These are phyloP conservation scores for Corynespora cassiicola DNA, from an alignment of 2,329 filamentous ascomycete genomes.

Conservation along the genomic window DNA sequence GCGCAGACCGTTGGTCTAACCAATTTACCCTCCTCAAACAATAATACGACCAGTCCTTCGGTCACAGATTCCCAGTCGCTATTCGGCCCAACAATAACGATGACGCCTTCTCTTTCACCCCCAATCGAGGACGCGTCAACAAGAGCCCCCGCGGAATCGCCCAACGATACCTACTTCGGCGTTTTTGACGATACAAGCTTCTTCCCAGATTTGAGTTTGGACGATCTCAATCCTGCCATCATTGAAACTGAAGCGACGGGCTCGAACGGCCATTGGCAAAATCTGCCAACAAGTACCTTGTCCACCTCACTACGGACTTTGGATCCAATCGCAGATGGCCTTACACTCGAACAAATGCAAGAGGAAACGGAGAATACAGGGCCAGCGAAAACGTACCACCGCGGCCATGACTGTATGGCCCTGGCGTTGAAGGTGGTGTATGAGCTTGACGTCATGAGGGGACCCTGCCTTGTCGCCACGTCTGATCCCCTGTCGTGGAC, in stretches of 20 bases:
- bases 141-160: no score
- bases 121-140: no score
- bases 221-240: background rate
- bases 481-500: slow-evolving; percentile 2
- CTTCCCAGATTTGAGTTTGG: slow-evolving; percentile 1
- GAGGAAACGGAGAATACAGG: no score
- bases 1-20: slow-evolving; percentile 1
- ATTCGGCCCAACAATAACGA: background rate
- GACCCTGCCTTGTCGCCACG: slow-evolving; percentile 1
- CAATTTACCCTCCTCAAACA: no score
- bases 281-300: background rate
- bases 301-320: background rate
- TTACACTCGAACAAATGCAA: slow-evolving; percentile 2
- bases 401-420: slow-evolving; percentile 5
- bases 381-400: background rate
- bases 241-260: background rate
- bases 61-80: background rate
- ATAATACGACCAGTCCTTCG: slow-evolving; percentile 1
- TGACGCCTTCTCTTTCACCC: background rate
- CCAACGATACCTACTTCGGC: background rate
- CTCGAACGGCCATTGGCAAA: slow-evolving; percentile 1
- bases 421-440: slow-evolving; percentile 2
- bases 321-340: slow-evolving; percentile 1
- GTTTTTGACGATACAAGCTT: slow-evolving; percentile 1
- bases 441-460: slow-evolving; percentile 1